Evolutionary conservation across 2,329 filamentous ascomycete species (phyloP).

Genomic region (Neospermospora avenae): DNA sequence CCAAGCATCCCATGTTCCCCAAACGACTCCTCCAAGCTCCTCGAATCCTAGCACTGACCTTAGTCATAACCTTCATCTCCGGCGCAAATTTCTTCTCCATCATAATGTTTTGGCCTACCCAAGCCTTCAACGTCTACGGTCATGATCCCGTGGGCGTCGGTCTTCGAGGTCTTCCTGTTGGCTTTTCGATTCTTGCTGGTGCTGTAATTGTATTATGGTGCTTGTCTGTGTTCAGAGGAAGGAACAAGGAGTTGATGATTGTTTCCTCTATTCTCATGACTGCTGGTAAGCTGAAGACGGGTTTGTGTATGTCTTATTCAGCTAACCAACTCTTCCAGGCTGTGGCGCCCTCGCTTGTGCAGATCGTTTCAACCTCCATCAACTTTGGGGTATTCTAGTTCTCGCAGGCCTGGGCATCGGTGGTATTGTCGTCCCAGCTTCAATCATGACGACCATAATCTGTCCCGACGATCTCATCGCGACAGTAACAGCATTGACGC

Average conservation of each 20-base stretch:
- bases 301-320: background rate
- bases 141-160: conserved; percentile 63
- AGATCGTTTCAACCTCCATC: conserved; percentile 48
- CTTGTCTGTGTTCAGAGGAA: conserved; percentile 54
- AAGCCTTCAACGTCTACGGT: conserved; percentile 62
- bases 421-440: conserved; percentile 66
- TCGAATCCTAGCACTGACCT: conserved; percentile 48
- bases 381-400: conserved; percentile 54
- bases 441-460: conserved; percentile 66
- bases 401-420: conserved; percentile 63
- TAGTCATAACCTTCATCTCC: conserved; percentile 57
- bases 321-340: conserved; percentile 23
- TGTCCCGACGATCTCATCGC: conserved; percentile 69
- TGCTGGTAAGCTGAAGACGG: conserved; percentile 38
- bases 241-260: conserved; percentile 58
- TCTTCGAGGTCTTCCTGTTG: conserved; percentile 62
- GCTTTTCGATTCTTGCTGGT: conserved; percentile 59
- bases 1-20: conserved; percentile 43
- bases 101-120: conserved; percentile 56
- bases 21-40: conserved; percentile 54
- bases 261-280: conserved; percentile 61
- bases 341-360: conserved; percentile 50
- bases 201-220: conserved; percentile 57
- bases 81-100: conserved; percentile 48
- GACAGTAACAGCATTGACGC: conserved; percentile 63